Evolutionary conservation across 2,329 filamentous ascomycete species (phyloP).

Genomic region (Parasarocladium wereldwijsianum): DNA sequence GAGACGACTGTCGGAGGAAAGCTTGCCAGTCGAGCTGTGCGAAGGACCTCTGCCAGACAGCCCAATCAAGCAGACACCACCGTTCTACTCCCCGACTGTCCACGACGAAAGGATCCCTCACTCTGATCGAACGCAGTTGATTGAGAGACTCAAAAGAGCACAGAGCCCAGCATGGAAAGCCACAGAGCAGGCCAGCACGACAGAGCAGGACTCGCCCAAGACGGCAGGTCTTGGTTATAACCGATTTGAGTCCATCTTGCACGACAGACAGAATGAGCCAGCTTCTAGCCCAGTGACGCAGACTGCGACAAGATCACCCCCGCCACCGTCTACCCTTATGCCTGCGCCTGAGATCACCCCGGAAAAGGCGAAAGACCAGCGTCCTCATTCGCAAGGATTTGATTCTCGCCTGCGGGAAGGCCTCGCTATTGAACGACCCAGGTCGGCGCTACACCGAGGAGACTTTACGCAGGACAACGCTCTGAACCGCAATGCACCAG

Average conservation of each 20-base stretch:
- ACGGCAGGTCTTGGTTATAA: background rate
- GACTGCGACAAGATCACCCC: constrained; percentile 14
- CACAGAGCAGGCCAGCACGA: background rate
- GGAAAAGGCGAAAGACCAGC: constrained; percentile 23
- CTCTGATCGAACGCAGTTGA: constrained; percentile 61
- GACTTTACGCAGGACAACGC: constrained; percentile 39
- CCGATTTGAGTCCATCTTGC: constrained; percentile 24
- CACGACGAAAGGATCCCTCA: constrained; percentile 22
- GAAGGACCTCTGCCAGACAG: constrained; percentile 38
- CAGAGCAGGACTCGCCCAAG: no score
- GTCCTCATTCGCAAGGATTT: constrained; percentile 8
- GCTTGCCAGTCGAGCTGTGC: constrained; percentile 44
- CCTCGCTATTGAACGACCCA: constrained; percentile 61
- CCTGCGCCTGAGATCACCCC: constrained; percentile 33
- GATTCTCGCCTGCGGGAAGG: constrained; percentile 36
- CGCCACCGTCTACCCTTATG: constrained; percentile 25
- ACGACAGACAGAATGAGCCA: no score
- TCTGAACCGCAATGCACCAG: constrained; percentile 9
- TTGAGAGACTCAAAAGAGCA: constrained; percentile 67
- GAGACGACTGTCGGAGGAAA: constrained; percentile 38
- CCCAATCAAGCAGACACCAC: constrained; percentile 12
- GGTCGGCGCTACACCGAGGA: constrained; percentile 58
- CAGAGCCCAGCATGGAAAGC: constrained; percentile 59
- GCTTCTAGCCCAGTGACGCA: no score
- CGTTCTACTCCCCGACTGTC: constrained; percentile 7